A percentile compares a stretch with the other conserved stretches of the same genome.
Conservation (phyloP, 2,329 filamentous ascomycete species). For the Fusarium fujikuroi region DNA sequence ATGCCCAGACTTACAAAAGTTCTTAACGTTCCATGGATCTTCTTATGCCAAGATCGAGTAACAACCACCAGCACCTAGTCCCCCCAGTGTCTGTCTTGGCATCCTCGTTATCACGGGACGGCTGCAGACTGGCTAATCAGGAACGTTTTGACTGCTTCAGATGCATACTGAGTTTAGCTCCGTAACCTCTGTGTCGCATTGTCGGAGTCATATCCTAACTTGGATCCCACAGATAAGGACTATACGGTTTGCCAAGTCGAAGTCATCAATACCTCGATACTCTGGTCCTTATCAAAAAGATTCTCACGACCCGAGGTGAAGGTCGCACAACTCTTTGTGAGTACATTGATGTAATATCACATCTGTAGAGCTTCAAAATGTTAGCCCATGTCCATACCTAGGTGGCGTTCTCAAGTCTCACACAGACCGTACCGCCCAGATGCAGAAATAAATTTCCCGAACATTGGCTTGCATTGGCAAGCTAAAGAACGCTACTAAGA, state of each 20-base stretch:
- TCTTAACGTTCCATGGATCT: conserved; percentile 14
- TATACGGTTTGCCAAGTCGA: conserved; percentile 10
- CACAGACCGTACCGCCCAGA: background rate
- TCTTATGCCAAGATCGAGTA: conserved; percentile 24
- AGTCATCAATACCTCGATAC: conserved; percentile 3
- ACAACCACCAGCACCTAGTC: background rate
- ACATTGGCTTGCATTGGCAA: conserved; percentile 16
- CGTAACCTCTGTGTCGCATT: conserved; percentile 7
- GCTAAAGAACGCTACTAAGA: background rate
- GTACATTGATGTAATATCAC: background rate
- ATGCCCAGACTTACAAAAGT: conserved; percentile 38
- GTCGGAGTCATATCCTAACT: conserved; percentile 27
- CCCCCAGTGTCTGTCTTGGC: conserved; percentile 23
- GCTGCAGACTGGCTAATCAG: conserved; percentile 18
- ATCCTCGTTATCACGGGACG: conserved; percentile 32
- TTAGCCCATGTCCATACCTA: background rate
- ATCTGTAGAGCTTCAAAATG: background rate
- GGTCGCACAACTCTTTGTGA: background rate
- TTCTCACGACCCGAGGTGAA: background rate
- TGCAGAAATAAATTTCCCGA: conserved; percentile 11
- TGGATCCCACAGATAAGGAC: conserved; percentile 25
- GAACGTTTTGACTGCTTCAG: background rate
- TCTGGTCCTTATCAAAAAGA: background rate
- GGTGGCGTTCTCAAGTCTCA: background rate
- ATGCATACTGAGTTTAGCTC: conserved; percentile 21